A percentile compares a stretch with the other conserved stretches of the same genome.
Evolutionary conservation across 108 stramenopile genomes (phyloP).

Genomic region (Discostella pseudostelligera): DNA sequence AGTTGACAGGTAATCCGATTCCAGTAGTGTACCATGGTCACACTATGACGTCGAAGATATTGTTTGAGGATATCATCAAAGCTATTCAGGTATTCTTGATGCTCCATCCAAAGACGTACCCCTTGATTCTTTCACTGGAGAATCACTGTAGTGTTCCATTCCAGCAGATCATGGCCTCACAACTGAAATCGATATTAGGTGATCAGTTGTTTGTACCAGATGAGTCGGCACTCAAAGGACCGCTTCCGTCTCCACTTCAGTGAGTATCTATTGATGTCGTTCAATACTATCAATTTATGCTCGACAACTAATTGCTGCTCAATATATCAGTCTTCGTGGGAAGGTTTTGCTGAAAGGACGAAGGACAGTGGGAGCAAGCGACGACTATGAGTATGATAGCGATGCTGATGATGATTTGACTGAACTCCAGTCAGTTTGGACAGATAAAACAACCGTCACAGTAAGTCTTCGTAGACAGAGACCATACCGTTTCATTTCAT

Average conservation of each 20-base stretch:
- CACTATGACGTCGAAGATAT: conserved; percentile 91
- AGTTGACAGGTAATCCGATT: conserved; percentile 36
- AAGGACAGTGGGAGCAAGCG: conserved; percentile 44
- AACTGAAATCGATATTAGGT: conserved; percentile 69
- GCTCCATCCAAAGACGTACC: conserved; percentile 64
- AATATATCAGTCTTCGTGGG: conserved; percentile 51
- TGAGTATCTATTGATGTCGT: conserved; percentile 11
- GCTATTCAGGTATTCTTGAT: conserved; percentile 67
- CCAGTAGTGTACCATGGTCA: conserved; percentile 94
- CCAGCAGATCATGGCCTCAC: conserved; percentile 85
- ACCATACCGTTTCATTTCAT: conserved; percentile 3
- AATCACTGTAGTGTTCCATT: conserved; percentile 91
- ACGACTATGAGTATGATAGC: conserved; percentile 46
- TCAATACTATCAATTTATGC: not conserved
- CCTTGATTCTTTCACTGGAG: conserved; percentile 94
- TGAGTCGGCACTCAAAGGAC: conserved; percentile 52
- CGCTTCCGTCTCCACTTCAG: conserved; percentile 72
- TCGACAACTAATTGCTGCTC: conserved; percentile 56
- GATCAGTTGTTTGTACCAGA: conserved; percentile 68
- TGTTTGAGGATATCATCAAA: conserved; percentile 80
- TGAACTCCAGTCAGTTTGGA: conserved; percentile 31
- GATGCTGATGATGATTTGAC: conserved; percentile 52
- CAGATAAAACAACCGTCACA: conserved; percentile 22
- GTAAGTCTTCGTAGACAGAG: conserved; percentile 13
- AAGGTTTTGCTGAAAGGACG: conserved; percentile 86